Evolutionary conservation across 768 basidiomycete species (phyloP), one percentile per base, ranked within the genome.

Genomic region (Lactarius tabidus): DNA sequence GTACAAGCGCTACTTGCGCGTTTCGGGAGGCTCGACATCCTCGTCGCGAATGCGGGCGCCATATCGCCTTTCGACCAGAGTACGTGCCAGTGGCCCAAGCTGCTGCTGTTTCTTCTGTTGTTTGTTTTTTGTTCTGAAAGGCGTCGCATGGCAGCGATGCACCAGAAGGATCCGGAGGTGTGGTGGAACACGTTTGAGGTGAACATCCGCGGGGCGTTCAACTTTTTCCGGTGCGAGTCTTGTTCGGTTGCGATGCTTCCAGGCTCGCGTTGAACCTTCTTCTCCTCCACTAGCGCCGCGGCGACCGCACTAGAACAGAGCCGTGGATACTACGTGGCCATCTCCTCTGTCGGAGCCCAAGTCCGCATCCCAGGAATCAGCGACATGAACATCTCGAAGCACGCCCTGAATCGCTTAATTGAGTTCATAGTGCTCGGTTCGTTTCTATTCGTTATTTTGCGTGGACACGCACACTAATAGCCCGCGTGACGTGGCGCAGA

Each of bases 141-240:
- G 33, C 33, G 5, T 36, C n/a, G n/a, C n/a, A n/a, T 1, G 35
- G 9, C 9, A 36, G 35, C 3, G n/a, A 35, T 66, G 1, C 15
- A 41, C n/a, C 23, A 62, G 60, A 62, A 57, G 35, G 64, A 65
- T 28, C 60, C 64, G 20, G 53, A 55, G 26, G 52, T 29, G 29
- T 65, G 64, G 64, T 61, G 64, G 64, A 65, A 61, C 26, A 3
- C 64, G 17, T 56, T 65, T 12, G 60, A 65, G 23, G 64, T 62
- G n/a, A 65, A 57, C 38, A 17, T 62, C 56, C 64, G 64, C 2
- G n/a, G n/a, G n/a, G n/a, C n/a, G n/a, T n/a, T n/a, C n/a, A n/a
- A n/a, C n/a, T n/a, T n/a, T n/a, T n/a, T 60, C 35, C 35, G 35
- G 35, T 36, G 8, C 35, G 8, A 5, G 33, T 35, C 9, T 35